Conservation (phyloP, 1,139 yeast genomes). For the Candida glucosophila region DNA sequence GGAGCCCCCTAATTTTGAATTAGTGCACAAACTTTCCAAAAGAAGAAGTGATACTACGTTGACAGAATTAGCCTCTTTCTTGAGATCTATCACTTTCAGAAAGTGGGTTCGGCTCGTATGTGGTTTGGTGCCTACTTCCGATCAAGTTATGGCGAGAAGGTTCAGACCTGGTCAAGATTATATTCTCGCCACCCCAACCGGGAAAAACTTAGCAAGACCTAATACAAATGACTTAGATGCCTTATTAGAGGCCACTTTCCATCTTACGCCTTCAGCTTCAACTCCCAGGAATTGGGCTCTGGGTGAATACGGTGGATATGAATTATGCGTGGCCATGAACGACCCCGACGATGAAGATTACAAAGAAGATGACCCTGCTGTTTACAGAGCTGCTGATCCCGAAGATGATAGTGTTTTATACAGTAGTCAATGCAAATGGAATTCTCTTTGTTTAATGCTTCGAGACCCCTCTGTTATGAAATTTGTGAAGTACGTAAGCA, state of each 20-base stretch:
- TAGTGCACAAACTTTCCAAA: conserved; percentile 10
- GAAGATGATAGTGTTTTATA: conserved; percentile 71
- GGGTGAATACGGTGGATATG: conserved; percentile 93
- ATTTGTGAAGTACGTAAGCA: conserved; percentile 87
- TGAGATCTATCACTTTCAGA: conserved; percentile 54
- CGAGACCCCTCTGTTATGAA: conserved; percentile 81
- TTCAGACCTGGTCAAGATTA: conserved; percentile 95
- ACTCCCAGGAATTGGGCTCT: conserved; percentile 61
- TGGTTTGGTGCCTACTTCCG: conserved; percentile 53
- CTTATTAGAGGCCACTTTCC: conserved; percentile 59
- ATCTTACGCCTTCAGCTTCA: conserved; percentile 62
- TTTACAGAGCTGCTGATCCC: conserved; percentile 47
- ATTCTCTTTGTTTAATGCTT: conserved; percentile 65
- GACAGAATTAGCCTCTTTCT: conserved; percentile 46
- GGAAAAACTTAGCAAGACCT: conserved; percentile 32
- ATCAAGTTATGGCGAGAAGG: conserved; percentile 67
- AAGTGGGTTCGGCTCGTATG: conserved; percentile 67
- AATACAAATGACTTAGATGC: conserved; percentile 38
- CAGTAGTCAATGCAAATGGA: conserved; percentile 81
- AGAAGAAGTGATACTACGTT: conserved; percentile 23
- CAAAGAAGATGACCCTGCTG: conserved; percentile 48
- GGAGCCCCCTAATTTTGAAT: conserved; percentile 46
- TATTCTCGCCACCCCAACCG: conserved; percentile 77
- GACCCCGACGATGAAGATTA: conserved; percentile 33
- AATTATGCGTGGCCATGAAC: conserved; percentile 70